Evolutionary conservation across 345 rosid species (phyloP), one percentile per base, ranked within the genome.

Genomic region (Fremontodendron californicum): DNA sequence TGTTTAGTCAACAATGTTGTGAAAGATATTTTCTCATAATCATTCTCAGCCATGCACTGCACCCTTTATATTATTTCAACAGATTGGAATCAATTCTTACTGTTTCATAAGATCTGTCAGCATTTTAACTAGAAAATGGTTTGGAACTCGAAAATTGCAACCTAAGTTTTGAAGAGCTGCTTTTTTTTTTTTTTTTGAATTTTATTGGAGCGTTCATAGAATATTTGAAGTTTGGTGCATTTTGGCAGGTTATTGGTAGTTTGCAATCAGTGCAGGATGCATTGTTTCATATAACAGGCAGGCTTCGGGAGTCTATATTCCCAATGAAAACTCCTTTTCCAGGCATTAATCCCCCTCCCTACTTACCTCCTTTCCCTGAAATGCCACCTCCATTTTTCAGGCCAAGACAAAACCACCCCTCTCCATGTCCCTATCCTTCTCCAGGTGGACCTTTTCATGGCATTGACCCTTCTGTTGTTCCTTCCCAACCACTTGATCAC

Each of bases 221-320:
- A 13, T 68, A 23, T 43, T 25, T 23, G 9, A 23, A 25, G 23
- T 46, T 48, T 49, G 42, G 42, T 29, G 21, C 11, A 16, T 76
- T 78, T 72, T 87, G 77, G 85, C 83, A 92, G 97, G 89, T 92
- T 62, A 73, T 89, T 72, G 97, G 94, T 62, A 92, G 82, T 77
- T 71, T 86, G 75, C 91, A 88, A 63, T 85, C 89, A 69, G 94
- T 90, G 48, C 93, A 89, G 77, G 97, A 92, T 82, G 94, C 97
- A 37, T 85, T 92, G 82, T 90, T 85, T 78, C 97, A 90, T 76
- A 87, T 92, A 77, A 89, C 93, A 63, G 82, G 88, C 79, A 89
- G 94, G 78, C 87, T 92, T 76, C 82, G 91, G 46, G 94, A 92
- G 74, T 84, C 82, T 6, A 82, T 92, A 84, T 86, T 92, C 82